Conservation (phyloP, 179 eudicot species). For the Carnegiea gigantea region DNA sequence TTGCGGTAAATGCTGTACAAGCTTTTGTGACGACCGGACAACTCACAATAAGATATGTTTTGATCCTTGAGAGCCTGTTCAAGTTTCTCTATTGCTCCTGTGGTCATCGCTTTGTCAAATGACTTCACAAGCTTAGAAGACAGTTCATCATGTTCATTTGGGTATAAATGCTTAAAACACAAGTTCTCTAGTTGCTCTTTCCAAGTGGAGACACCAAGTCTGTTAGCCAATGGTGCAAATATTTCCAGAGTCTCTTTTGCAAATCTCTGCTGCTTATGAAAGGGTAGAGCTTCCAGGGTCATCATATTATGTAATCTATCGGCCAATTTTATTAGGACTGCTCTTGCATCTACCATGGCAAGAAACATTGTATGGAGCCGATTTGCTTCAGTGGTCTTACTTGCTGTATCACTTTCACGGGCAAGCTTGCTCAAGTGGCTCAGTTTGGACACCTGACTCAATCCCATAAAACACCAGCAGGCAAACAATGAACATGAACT, state of each 20-base stretch:
- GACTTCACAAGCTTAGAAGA: slow-evolving; percentile 66
- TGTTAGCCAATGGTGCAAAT: slow-evolving; percentile 89
- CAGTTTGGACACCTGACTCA: slow-evolving; percentile 78
- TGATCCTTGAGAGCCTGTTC: slow-evolving; percentile 64
- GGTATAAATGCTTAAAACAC: slow-evolving; percentile 76
- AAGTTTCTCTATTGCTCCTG: slow-evolving; percentile 57
- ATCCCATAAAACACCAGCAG: background rate
- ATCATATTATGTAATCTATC: slow-evolving; percentile 93
- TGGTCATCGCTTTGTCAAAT: slow-evolving; percentile 75
- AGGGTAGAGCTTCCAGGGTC: slow-evolving; percentile 79
- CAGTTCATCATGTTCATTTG: slow-evolving; percentile 60
- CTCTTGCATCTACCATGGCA: slow-evolving; percentile 96
- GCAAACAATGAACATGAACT: slow-evolving; percentile 1
- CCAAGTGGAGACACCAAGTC: slow-evolving; percentile 91
- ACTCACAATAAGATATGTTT: slow-evolving; percentile 50
- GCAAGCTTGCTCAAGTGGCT: slow-evolving; percentile 99
- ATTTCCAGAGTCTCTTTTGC: slow-evolving; percentile 91
- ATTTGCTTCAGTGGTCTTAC: slow-evolving; percentile 81
- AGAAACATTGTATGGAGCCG: slow-evolving; percentile 93
- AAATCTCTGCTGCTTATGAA: slow-evolving; percentile 75
- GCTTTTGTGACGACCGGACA: slow-evolving; percentile 93
- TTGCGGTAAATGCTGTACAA: slow-evolving; percentile 81
- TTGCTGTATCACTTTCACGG: slow-evolving; percentile 78
- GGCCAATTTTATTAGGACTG: slow-evolving; percentile 89
- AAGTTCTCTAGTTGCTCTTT: slow-evolving; percentile 85